These are phyloP conservation scores for Tanozyma kutaoensis DNA, from an alignment of 805 yeast genomes.

Conservation along the genomic window DNA sequence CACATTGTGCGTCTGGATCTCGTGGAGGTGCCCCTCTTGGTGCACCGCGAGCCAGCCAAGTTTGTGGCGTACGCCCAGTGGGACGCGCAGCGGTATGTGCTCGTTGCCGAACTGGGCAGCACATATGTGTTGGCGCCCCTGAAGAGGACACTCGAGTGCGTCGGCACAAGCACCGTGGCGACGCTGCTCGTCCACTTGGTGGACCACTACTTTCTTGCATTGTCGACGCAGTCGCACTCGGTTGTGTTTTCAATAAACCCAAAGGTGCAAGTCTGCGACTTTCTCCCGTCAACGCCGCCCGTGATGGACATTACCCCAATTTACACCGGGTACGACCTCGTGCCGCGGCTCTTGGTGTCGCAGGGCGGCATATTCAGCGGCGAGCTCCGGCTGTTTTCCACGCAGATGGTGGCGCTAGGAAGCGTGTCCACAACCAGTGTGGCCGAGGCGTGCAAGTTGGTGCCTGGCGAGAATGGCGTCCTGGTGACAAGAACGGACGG, in stretches of 20 bases:
- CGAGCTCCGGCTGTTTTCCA: slow-evolving; percentile 10
- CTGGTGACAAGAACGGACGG: too few relatives aligned
- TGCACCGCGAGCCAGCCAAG: too few relatives aligned
- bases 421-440: too few relatives aligned
- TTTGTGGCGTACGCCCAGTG: slow-evolving; percentile 7
- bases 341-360: slow-evolving; percentile 8
- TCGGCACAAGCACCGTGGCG: slow-evolving; percentile 20
- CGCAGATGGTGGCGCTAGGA: too few relatives aligned
- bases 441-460: too few relatives aligned
- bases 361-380: slow-evolving; percentile 25
- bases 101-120: slow-evolving; percentile 16
- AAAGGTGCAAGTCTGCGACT: slow-evolving; percentile 12
- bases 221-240: slow-evolving; percentile 18
- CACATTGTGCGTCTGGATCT: not conserved
- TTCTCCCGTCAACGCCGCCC: slow-evolving; percentile 18
- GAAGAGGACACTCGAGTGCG: slow-evolving; percentile 7
- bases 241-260: slow-evolving; percentile 14
- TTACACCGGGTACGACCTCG: slow-evolving; percentile 1
- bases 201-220: slow-evolving; percentile 14
- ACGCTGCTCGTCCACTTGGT: slow-evolving; percentile 12
- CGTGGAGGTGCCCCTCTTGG: too few relatives aligned
- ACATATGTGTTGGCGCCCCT: slow-evolving; percentile 10
- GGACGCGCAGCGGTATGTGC: slow-evolving; percentile 13
- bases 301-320: slow-evolving; percentile 10
- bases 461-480: too few relatives aligned